Conservation (phyloP, 2,329 filamentous ascomycete genomes). For the Dactylellina sp. region DNA sequence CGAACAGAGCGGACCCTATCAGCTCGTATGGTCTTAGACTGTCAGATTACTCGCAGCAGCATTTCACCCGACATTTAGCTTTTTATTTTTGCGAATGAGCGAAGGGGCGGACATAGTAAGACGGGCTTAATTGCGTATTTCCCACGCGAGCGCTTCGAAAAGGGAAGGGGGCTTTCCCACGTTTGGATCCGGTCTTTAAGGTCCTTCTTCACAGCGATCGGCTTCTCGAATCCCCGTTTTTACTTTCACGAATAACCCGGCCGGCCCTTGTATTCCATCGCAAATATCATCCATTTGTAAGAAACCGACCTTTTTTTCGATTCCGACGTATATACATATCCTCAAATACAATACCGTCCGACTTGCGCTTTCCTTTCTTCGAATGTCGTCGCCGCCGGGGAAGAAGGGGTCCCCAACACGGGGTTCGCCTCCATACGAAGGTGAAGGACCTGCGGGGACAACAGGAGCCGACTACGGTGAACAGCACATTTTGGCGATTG, state of each 20-base stretch:
- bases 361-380: neutral
- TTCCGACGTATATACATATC: neutral
- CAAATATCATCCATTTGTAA: neutral
- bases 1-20: neutral
- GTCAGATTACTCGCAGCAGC: neutral
- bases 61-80: too few relatives aligned
- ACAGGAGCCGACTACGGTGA: constrained; percentile 12
- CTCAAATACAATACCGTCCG: too few relatives aligned
- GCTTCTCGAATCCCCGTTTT: constrained; percentile 12
- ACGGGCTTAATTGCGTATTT: constrained; percentile 23
- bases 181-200: constrained; percentile 1
- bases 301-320: neutral
- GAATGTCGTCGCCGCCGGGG: constrained; percentile 52
- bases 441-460: constrained; percentile 5
- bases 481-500: constrained; percentile 32
- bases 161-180: constrained; percentile 13
- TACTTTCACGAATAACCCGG: neutral
- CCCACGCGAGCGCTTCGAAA: constrained; percentile 30
- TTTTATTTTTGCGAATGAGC: too few relatives aligned
- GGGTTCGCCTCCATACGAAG: constrained; percentile 23
- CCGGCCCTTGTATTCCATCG: neutral
- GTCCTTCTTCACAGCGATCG: constrained; percentile 4
- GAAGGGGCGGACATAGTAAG: too few relatives aligned
- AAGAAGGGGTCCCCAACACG: constrained; percentile 44
- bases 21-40: too few relatives aligned